Evolutionary conservation across 345 rosid species (phyloP).

Genomic region (Aegle marmelos): DNA sequence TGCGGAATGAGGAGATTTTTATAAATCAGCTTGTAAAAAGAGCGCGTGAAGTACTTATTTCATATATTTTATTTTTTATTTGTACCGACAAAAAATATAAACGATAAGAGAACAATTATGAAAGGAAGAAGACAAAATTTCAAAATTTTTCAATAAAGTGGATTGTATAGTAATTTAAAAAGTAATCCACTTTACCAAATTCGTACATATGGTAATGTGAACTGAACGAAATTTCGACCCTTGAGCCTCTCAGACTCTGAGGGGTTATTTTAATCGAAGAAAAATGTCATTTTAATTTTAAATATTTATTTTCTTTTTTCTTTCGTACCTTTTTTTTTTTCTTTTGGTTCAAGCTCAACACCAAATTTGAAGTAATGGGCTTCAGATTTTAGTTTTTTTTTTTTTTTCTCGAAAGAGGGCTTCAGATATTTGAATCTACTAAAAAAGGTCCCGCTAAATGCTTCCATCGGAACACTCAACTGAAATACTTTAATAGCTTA

Average conservation of each 20-base stretch:
- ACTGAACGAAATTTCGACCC: neutral
- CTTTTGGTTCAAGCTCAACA: too few relatives aligned
- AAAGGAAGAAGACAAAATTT: neutral
- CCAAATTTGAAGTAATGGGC: too few relatives aligned
- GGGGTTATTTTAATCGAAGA: too few relatives aligned
- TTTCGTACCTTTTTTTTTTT: rapidly evolving
- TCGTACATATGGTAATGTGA: neutral
- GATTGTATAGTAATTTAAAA: neutral
- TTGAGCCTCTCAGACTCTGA: too few relatives aligned
- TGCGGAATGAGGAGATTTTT: neutral
- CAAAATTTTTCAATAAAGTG: neutral
- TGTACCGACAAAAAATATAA: neutral
- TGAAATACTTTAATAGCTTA: too few relatives aligned
- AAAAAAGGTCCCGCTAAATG: too few relatives aligned
- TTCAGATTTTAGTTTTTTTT: too few relatives aligned
- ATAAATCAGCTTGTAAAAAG: neutral
- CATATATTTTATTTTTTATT: too few relatives aligned
- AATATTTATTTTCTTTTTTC: too few relatives aligned
- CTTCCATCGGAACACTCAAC: too few relatives aligned
- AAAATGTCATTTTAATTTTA: neutral
- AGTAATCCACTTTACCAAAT: neutral
- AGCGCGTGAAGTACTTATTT: neutral
- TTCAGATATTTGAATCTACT: neutral
- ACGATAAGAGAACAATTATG: neutral
- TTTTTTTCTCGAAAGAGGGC: too few relatives aligned